These are phyloP conservation scores for Inonotus obliquus DNA, from an alignment of 1,284 basidiomycete genomes.

Conservation along the genomic window DNA sequence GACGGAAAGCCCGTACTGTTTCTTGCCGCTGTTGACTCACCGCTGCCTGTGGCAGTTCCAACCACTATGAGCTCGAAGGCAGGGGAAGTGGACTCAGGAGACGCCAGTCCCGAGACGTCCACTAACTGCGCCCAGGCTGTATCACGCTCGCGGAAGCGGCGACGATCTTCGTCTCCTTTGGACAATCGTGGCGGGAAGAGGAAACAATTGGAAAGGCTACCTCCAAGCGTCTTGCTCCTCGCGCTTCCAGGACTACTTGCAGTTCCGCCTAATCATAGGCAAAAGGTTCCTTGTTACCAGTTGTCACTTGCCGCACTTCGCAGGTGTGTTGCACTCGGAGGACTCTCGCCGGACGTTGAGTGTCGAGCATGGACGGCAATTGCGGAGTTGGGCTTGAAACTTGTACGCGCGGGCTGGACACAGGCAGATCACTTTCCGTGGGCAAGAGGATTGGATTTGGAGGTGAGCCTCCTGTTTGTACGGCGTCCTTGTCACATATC, in stretches of 20 bases:
- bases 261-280: conserved; percentile 56
- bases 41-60: not conserved
- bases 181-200: conserved; percentile 3
- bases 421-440: conserved; percentile 35
- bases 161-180: conserved; percentile 10
- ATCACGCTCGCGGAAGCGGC: conserved; percentile 13
- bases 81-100: too few relatives aligned
- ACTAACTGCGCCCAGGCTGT: not conserved
- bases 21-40: not conserved
- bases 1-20: not conserved
- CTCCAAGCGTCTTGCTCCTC: conserved; percentile 48
- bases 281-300: conserved; percentile 48
- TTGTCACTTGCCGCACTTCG: conserved; percentile 52
- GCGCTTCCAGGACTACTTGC: conserved; percentile 53
- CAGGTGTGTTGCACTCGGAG: conserved; percentile 44
- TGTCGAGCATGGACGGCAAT: conserved; percentile 63
- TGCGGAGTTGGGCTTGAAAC: conserved; percentile 59
- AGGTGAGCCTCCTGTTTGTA: conserved; percentile 35
- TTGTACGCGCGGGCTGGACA: conserved; percentile 42
- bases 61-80: not conserved
- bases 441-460: conserved; percentile 45
- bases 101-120: conserved; percentile 3
- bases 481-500: not conserved
- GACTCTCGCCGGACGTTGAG: conserved; percentile 55
- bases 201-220: conserved; percentile 28